phyloP scores from a whole-genome alignment of 305 asterid genomes.

The Fraxinus sp. region DNA sequence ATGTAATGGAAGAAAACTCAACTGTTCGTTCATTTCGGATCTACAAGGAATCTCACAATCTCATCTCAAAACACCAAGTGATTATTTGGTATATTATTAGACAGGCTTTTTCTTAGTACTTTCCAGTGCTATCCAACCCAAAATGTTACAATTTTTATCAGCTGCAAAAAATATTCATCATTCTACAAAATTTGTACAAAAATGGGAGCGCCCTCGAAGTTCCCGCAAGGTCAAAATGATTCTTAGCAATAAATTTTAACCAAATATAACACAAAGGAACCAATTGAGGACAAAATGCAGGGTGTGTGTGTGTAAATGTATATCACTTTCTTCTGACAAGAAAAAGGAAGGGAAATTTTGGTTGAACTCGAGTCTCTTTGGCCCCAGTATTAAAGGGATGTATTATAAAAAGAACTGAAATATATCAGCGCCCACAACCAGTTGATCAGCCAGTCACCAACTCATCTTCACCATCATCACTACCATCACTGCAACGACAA shows the following conservation, averaged over 20 bases:
- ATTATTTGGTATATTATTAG: neutral
- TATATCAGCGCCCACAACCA: neutral
- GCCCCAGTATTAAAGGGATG: constrained; percentile 7
- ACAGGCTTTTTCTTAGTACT: neutral
- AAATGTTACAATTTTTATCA: neutral
- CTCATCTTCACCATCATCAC: constrained; percentile 67
- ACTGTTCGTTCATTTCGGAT: neutral
- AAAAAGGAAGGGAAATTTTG: neutral
- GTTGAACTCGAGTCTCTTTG: neutral
- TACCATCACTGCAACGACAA: constrained; percentile 66
- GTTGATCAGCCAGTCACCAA: constrained; percentile 28
- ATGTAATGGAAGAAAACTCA: neutral
- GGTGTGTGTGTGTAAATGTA: constrained; percentile 14
- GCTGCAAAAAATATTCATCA: constrained; percentile 2
- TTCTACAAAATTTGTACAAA: constrained; percentile 18
- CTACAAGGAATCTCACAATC: neutral
- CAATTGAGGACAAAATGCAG: constrained; percentile 7
- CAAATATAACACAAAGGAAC: constrained; percentile 21
- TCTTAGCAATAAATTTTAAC: constrained; percentile 20
- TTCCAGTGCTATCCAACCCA: neutral
- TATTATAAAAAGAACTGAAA: neutral
- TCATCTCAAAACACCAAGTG: neutral
- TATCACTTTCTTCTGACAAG: constrained; percentile 14
- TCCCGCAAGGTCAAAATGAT: constrained; percentile 30
- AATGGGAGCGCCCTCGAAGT: constrained; percentile 41